Evolutionary conservation across 768 basidiomycete genomes (phyloP).

Genomic region (Lactifluus pinguis): DNA sequence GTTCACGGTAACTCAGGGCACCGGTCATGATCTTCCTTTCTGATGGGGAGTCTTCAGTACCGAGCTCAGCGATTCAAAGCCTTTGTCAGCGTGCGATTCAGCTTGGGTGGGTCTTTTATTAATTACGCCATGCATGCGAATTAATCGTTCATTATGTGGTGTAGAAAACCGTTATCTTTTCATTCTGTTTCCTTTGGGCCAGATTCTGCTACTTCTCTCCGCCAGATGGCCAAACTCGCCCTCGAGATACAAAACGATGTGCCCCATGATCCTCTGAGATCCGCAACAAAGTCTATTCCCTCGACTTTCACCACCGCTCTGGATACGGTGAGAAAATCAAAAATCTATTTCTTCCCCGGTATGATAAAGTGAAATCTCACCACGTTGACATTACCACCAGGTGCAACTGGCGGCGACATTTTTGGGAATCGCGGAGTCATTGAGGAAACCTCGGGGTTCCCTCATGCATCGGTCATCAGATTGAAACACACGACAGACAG

Average conservation of each 20-base stretch:
- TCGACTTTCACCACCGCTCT: conserved; percentile 37
- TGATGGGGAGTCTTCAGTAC: conserved; percentile 40
- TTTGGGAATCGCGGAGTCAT: conserved; percentile 47
- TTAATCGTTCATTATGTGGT: background rate
- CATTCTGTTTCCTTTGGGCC: conserved; percentile 50
- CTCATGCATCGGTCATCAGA: conserved; percentile 25
- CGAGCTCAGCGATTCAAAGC: conserved; percentile 32
- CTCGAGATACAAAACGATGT: conserved; percentile 36
- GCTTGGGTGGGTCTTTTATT: conserved; percentile 31
- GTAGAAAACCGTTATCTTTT: conserved; percentile 47
- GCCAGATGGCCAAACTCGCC: conserved; percentile 45
- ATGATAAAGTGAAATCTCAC: background rate
- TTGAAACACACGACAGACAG: too few relatives aligned
- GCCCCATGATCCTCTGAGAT: conserved; percentile 30
- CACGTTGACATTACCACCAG: conserved; percentile 24
- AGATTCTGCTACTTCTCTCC: conserved; percentile 27
- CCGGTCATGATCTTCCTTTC: conserved; percentile 52
- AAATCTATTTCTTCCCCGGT: too few relatives aligned
- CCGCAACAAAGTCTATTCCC: background rate
- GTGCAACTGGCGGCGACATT: conserved; percentile 49
- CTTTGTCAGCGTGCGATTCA: conserved; percentile 35
- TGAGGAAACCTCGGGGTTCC: conserved; percentile 45
- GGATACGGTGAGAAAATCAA: background rate
- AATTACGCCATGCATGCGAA: background rate
- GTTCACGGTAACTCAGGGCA: conserved; percentile 25